Base-by-base conservation (phyloP, 352 stramenopile genomes). In the Pythium biforme region DNA sequence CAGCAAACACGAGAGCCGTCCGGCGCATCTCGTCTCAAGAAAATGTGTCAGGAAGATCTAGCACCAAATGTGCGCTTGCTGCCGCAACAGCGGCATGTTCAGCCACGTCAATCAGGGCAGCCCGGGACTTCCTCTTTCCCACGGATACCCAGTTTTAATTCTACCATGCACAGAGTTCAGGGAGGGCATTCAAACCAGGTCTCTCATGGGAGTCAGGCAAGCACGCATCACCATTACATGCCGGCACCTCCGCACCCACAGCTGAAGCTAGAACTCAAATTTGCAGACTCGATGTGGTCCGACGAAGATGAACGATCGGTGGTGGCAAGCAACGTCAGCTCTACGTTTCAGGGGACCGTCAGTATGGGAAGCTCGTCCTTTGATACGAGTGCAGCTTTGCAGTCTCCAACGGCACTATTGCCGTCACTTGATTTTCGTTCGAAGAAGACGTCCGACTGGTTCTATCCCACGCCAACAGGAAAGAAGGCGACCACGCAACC, bases 231-330 rank as follows among this genome's bases (percentile, higher is more conserved):
- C 26, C 39, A 53, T 14, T 53, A 53, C 47, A 37, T 53, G 25
- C 12, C 26, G 6, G 19, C 47, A 11, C 37, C 37, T 3, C n/a
- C 37, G 14, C 12, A 4, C n/a, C 26, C 26, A 15, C 47, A 53
- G 8, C 25, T 3, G 8, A 19, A n/a, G 15, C n/a, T 7, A 4
- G 8, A 39, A 5, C 47, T 3, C 12, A 20, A 19, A 15, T 53
- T 53, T 37, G 25, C 37, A 39, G 26, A 53, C n/a, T 10, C 47
- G 17, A 20, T 51, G 45, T 53, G 47, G 47, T 39, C 22, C 23
- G 25, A 53, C 26, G 25, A 12, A 25, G 25, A 39, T 14, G 6
- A 2, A 12, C 14, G 15, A 22, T 53, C 47, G 15, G n/a, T 31
- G 15, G 47, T 17, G 25, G 47, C 47, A 25, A 53, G n/a, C 47